Base-by-base conservation (phyloP, 495 filamentous ascomycete species). In the Annulohypoxylon moriforme region DNA sequence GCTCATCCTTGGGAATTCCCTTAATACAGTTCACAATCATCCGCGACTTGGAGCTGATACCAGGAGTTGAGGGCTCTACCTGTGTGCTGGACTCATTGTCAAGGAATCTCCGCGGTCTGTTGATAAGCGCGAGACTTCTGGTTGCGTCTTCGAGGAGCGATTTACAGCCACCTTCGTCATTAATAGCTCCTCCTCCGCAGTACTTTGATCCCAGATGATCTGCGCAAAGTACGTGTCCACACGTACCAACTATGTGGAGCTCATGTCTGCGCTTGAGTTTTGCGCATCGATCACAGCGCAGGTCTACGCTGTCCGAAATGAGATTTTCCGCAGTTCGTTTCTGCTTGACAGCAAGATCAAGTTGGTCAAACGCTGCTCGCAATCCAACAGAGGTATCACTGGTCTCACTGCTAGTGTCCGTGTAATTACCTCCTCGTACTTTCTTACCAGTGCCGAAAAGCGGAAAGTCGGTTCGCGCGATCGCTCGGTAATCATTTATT, bases 201-300 rank as follows among this genome's bases (percentile, higher is more conserved):
- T 38, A 16, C 4, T 16, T 25, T 1, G 13, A 46, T 1, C 31
- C 24, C 4, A 75, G 63, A 53, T 87, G 87, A 0, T 44, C 11
- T n/a, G 60, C 18, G 65, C 87, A 89, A 36, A 88, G 67, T 4
- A 78, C 40, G 55, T 89, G 87, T 7, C 87, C 87, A 66, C 87
- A 89, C 10, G 76, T 76, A 5, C 79, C 75, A 22, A 87, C 70
- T 18, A 88, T 63, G 29, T 68, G 75, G 9, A 84, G 52, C 0
- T 77, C 58, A 0, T 73, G 40, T 25, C 46, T 33, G 11, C 49
- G 22, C 11, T 61, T 55, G 1, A 50, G 13, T 24, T 71, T 16
- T 0, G 60, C 59, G 68, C 83, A 85, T 20, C 49, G 31, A 49
- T 77, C 53, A 53, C 84, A 85, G 14, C 29, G 3, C 6, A 68